These are phyloP conservation scores for Butyriboletus pseudospeciosus DNA, from an alignment of 1,284 basidiomycete species.

Conservation along the genomic window DNA sequence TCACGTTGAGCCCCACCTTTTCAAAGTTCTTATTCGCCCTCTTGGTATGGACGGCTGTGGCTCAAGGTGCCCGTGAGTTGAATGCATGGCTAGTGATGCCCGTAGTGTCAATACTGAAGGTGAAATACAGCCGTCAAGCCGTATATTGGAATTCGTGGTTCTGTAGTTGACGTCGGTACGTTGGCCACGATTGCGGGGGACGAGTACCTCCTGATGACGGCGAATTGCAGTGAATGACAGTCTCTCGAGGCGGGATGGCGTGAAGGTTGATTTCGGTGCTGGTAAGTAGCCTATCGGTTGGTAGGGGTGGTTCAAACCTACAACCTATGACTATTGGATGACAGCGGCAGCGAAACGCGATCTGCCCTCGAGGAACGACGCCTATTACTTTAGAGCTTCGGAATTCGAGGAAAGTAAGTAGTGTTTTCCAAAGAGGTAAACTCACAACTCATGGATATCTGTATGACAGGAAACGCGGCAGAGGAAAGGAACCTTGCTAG, in stretches of 20 bases:
- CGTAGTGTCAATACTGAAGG: neutral
- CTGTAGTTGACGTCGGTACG: slow-evolving; percentile 3
- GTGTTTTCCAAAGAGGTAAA: neutral
- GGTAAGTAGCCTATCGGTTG: neutral
- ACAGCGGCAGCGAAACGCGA: neutral
- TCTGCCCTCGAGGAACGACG: neutral
- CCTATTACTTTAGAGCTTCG: neutral
- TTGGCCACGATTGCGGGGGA: neutral
- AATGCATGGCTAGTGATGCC: neutral
- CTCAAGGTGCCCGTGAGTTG: slow-evolving; percentile 14
- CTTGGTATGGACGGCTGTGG: slow-evolving; percentile 5
- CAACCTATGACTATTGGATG: neutral
- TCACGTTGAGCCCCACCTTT: neutral
- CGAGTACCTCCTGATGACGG: neutral
- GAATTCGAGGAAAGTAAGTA: neutral
- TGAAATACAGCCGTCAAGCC: neutral
- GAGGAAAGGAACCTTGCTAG: neutral
- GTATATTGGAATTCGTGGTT: neutral
- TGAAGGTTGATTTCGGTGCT: neutral
- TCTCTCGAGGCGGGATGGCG: neutral
- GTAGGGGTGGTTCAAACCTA: neutral
- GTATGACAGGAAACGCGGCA: neutral
- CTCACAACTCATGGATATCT: neutral
- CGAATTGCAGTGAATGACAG: neutral
- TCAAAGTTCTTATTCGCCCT: slow-evolving; percentile 2